Percentiles rank a stretch among this genome's conserved stretches.
Conservation (phyloP, 768 basidiomycete genomes). For the Kwoniella heveanensis region DNA sequence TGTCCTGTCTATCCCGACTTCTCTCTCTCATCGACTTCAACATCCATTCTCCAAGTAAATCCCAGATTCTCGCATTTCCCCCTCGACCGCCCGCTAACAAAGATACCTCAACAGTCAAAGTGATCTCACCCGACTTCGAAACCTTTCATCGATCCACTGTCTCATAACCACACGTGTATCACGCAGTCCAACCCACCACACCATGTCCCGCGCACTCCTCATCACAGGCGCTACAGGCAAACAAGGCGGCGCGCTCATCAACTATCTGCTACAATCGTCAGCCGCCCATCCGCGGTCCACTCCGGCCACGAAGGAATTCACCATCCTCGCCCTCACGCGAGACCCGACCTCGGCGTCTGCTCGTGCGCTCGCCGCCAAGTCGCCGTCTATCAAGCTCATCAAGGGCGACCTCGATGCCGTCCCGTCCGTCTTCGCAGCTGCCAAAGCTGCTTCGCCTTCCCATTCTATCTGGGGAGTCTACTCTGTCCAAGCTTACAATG, state of each 20-base stretch:
- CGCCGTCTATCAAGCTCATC: conserved; percentile 4
- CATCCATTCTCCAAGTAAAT: no score
- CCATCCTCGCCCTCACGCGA: conserved; percentile 19
- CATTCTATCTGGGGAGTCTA: conserved; percentile 23
- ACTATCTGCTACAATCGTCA: conserved; percentile 8
- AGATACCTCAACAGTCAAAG: no score
- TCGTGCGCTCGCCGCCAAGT: neutral
- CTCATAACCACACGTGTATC: no score
- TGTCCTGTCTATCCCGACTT: no score
- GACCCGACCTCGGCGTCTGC: conserved; percentile 6
- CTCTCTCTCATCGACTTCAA: no score
- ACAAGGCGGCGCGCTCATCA: conserved; percentile 12
- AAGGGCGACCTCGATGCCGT: conserved; percentile 17
- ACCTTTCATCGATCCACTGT: no score
- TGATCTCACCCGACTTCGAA: no score
- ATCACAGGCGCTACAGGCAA: conserved; percentile 19
- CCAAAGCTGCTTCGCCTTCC: conserved; percentile 3
- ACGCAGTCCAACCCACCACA: no score
- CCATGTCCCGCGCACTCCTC: conserved; percentile 12
- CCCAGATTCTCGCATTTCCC: no score
- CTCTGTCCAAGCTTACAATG: conserved; percentile 3
- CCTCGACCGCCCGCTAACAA: no score
- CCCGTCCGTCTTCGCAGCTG: conserved; percentile 7
- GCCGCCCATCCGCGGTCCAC: neutral
- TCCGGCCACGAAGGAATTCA: neutral